A percentile compares a stretch with the other conserved stretches of the same genome.
These are phyloP conservation scores for Microcyclospora tardicrescens DNA, from an alignment of 2,329 filamentous ascomycete genomes.

Conservation along the genomic window DNA sequence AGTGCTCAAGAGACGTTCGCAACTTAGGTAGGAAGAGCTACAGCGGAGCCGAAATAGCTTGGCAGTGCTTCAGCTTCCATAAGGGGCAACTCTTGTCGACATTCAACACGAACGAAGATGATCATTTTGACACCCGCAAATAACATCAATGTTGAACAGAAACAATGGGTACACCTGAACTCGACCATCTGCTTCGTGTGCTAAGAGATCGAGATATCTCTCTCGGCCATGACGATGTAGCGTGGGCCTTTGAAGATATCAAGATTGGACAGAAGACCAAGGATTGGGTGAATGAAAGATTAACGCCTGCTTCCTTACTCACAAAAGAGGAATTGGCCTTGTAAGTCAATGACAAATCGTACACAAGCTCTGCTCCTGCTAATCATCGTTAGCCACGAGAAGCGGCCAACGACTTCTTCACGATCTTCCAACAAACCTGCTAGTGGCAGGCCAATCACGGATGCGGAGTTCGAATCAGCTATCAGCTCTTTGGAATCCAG, in stretches of 20 bases:
- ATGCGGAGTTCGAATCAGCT: conserved; percentile 48
- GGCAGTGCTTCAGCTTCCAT: too few species aligned
- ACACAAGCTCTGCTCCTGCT: background rate
- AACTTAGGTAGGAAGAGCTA: too few species aligned
- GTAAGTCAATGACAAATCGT: conserved; percentile 21
- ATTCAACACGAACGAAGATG: too few species aligned
- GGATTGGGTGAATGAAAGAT: conserved; percentile 35
- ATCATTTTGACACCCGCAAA: too few species aligned
- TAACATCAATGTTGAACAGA: background rate
- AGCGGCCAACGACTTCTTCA: conserved; percentile 7
- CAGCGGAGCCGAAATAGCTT: too few species aligned
- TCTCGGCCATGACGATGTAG: conserved; percentile 33
- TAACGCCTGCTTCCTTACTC: conserved; percentile 33
- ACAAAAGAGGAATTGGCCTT: conserved; percentile 37
- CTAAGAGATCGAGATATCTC: conserved; percentile 33
- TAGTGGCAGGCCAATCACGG: conserved; percentile 37
- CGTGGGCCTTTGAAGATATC: conserved; percentile 33
- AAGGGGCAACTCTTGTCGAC: too few species aligned
- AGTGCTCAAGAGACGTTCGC: too few species aligned
- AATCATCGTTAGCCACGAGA: conserved; percentile 18
- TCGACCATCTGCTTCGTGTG: conserved; percentile 31
- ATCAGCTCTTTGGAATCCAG: conserved; percentile 52
- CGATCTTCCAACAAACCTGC: background rate
- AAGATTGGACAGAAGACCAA: conserved; percentile 28
- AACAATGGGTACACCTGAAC: conserved; percentile 10